These are phyloP conservation scores for Ormosia semicastrata DNA, from an alignment of 306 rosid species.

Conservation along the genomic window DNA sequence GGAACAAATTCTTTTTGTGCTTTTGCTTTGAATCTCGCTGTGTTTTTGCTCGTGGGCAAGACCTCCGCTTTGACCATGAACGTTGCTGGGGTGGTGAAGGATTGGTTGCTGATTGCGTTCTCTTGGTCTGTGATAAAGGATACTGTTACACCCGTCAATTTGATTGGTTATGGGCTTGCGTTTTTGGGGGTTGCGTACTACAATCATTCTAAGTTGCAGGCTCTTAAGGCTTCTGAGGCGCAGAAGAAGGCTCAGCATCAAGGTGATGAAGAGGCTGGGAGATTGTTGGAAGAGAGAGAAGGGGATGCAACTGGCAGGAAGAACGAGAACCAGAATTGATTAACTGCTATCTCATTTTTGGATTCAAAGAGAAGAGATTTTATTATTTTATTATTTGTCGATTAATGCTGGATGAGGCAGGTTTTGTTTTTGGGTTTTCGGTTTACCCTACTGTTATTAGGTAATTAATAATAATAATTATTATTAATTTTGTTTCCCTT, in stretches of 20 bases:
- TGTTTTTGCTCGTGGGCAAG: constrained; percentile 75
- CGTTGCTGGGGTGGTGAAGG: constrained; percentile 77
- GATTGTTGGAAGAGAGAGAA: constrained; percentile 59
- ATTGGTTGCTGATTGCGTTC: constrained; percentile 70
- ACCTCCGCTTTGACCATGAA: constrained; percentile 77
- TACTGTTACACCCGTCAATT: constrained; percentile 56
- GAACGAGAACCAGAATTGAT: constrained; percentile 46
- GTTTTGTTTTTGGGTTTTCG: neutral
- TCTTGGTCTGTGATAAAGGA: constrained; percentile 83
- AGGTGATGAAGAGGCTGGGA: constrained; percentile 67
- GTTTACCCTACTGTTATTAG: neutral
- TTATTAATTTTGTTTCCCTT: neutral
- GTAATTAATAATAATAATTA: neutral
- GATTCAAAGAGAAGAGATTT: neutral
- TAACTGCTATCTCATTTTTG: constrained; percentile 12
- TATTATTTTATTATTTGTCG: neutral
- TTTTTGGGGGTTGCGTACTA: constrained; percentile 66
- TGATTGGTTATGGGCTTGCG: constrained; percentile 59
- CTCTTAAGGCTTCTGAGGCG: constrained; percentile 59
- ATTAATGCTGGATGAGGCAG: neutral
- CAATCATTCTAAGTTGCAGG: constrained; percentile 69
- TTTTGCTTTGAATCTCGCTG: constrained; percentile 65
- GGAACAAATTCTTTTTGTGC: constrained; percentile 69
- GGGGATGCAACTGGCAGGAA: constrained; percentile 44
- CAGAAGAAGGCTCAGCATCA: constrained; percentile 54